Evolutionary conservation across 1,284 basidiomycete species (phyloP).

Genomic region (Microbotryum silenes-acaulis): DNA sequence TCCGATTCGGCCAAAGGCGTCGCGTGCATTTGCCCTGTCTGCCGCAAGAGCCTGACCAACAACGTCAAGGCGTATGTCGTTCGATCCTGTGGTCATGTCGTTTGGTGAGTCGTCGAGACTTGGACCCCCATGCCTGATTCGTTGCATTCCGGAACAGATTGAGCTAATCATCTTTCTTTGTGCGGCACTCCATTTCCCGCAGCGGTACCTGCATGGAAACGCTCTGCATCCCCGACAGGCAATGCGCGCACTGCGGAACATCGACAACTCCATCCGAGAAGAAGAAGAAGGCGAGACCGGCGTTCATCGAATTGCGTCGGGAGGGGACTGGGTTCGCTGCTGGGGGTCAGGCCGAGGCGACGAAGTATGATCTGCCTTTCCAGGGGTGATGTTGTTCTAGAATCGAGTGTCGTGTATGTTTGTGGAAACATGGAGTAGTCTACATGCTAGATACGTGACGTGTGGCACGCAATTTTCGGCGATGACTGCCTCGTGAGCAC

Average conservation of each 20-base stretch:
- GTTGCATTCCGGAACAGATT: neutral
- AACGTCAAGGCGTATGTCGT: conserved; percentile 53
- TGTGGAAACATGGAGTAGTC: no score
- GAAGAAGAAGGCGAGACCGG: conserved; percentile 19
- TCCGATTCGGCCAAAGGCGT: conserved; percentile 43
- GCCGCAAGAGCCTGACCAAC: conserved; percentile 76
- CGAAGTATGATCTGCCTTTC: conserved; percentile 31
- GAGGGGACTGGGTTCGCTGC: conserved; percentile 35
- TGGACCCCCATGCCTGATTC: neutral
- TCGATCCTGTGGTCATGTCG: conserved; percentile 33
- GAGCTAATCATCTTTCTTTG: neutral
- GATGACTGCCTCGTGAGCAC: no score
- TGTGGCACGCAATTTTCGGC: no score
- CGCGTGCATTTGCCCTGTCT: conserved; percentile 74
- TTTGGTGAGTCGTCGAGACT: conserved; percentile 22
- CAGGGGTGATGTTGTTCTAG: conserved; percentile 18
- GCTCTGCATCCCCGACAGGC: conserved; percentile 27
- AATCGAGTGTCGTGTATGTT: no score
- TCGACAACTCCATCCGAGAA: conserved; percentile 5
- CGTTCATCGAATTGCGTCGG: conserved; percentile 28
- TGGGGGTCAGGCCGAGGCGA: conserved; percentile 32
- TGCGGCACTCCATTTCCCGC: neutral
- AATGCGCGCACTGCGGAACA: conserved; percentile 32
- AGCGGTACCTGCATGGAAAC: conserved; percentile 34
- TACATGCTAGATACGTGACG: no score